Conservation (phyloP, 768 basidiomycete genomes). For the Agrocybe chaxingu region DNA sequence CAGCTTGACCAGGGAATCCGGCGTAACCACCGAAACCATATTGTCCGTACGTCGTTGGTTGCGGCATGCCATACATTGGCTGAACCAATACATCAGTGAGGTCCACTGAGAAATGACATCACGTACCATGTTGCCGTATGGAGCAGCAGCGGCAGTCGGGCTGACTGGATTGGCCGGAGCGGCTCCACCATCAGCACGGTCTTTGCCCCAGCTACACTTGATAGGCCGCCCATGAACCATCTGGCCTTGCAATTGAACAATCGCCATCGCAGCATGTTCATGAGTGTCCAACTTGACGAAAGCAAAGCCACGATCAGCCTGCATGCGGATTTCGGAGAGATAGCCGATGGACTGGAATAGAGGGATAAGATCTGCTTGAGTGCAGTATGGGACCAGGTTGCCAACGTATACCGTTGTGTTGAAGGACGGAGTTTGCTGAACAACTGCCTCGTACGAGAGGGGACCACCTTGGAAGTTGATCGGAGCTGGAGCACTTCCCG, state of each 20-base stretch:
- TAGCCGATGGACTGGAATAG: conserved; percentile 99
- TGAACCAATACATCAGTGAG: conserved; percentile 22
- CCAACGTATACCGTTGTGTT: conserved; percentile 98
- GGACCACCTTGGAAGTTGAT: conserved; percentile 90
- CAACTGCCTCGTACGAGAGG: conserved; percentile 89
- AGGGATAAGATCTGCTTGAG: conserved; percentile 96
- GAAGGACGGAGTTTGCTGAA: conserved; percentile 88
- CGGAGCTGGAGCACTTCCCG: conserved; percentile 74
- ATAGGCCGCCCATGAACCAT: conserved; percentile 96
- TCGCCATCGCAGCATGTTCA: conserved; percentile 97
- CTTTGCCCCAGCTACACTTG: conserved; percentile 99
- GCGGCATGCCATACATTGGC: conserved; percentile 92
- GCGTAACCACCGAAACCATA: conserved; percentile 74
- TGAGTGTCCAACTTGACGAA: conserved; percentile 99
- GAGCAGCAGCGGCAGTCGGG: conserved; percentile 56
- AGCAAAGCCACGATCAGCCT: conserved; percentile 97
- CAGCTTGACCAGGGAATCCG: conserved; percentile 62
- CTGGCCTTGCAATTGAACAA: conserved; percentile 94
- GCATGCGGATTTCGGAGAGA: conserved; percentile 98
- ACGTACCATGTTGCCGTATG: conserved; percentile 81
- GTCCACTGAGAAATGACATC: neutral
- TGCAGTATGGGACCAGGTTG: conserved; percentile 95
- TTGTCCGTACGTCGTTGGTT: conserved; percentile 74
- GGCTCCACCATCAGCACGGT: conserved; percentile 73
- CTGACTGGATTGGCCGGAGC: conserved; percentile 51